These are phyloP conservation scores for Daphne laureola DNA, from an alignment of 441 rosid species.

Conservation along the genomic window DNA sequence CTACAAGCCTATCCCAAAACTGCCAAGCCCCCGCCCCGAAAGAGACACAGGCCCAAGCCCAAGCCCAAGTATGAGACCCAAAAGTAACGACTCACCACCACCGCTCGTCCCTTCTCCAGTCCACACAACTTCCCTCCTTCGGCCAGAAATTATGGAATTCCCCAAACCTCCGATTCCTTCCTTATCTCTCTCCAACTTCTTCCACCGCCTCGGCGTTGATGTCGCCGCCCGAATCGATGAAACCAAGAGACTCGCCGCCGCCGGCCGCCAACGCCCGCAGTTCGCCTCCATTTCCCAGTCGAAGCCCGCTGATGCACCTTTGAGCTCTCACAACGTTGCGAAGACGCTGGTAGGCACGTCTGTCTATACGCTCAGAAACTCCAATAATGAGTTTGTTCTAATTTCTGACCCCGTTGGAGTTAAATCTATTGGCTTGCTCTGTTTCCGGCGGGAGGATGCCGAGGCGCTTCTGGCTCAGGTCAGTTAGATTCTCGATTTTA, in stretches of 20 bases:
- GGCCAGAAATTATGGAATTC: slow-evolving; percentile 42
- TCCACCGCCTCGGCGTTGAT: slow-evolving; percentile 62
- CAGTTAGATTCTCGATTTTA: not conserved
- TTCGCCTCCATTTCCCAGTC: slow-evolving; percentile 62
- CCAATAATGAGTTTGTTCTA: slow-evolving; percentile 86
- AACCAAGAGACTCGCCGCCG: slow-evolving; percentile 40
- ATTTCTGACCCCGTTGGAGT: slow-evolving; percentile 74
- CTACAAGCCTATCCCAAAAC: too few relatives aligned
- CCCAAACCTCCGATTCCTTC: slow-evolving; percentile 30
- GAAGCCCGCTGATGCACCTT: slow-evolving; percentile 21
- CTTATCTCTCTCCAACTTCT: slow-evolving; percentile 53
- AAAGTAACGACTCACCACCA: not conserved
- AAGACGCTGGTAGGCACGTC: slow-evolving; percentile 67
- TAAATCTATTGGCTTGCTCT: slow-evolving; percentile 81
- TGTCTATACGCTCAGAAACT: slow-evolving; percentile 78
- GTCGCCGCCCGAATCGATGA: slow-evolving; percentile 54
- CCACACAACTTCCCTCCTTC: too few relatives aligned
- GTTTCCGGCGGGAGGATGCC: slow-evolving; percentile 90
- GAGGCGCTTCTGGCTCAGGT: slow-evolving; percentile 88
- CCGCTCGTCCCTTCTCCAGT: too few relatives aligned
- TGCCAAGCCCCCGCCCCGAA: too few relatives aligned
- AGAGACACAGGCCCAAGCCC: too few relatives aligned
- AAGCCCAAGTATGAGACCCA: too few relatives aligned
- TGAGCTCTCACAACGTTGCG: slow-evolving; percentile 54
- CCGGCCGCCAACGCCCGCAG: slow-evolving; percentile 19